phyloP scores from a whole-genome alignment of 176 grass and related monocot genomes.

The Juncus inflexus region DNA sequence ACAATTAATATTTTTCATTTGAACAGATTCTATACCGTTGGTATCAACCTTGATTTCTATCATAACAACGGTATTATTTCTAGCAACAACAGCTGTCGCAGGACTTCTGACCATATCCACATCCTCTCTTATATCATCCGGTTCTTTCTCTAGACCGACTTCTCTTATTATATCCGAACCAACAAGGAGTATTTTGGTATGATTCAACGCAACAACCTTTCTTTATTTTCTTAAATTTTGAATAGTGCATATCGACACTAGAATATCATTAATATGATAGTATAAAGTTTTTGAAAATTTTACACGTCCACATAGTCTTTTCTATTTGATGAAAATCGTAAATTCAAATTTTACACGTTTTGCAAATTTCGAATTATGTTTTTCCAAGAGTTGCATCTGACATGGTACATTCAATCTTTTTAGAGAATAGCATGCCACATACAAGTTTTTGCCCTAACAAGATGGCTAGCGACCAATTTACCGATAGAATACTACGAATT shows the following conservation, averaged over 20 bases:
- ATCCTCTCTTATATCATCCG: conserved; percentile 61
- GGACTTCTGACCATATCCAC: conserved; percentile 64
- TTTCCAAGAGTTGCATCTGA: neutral
- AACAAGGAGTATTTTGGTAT: conserved; percentile 78
- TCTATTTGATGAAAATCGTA: no score
- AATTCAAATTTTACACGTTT: neutral
- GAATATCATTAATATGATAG: no score
- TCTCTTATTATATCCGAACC: conserved; percentile 65
- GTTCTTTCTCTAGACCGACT: conserved; percentile 56
- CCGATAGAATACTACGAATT: conserved; percentile 94
- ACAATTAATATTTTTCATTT: neutral
- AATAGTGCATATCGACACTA: no score
- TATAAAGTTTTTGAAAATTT: no score
- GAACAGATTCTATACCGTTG: conserved; percentile 63
- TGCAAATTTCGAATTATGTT: conserved; percentile 5
- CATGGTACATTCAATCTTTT: conserved; percentile 11
- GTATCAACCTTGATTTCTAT: conserved; percentile 54
- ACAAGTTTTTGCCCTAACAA: conserved; percentile 78
- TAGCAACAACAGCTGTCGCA: conserved; percentile 38
- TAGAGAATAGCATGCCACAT: conserved; percentile 91
- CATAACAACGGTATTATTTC: conserved; percentile 40
- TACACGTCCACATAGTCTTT: no score
- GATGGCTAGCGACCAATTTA: conserved; percentile 68
- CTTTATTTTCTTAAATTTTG: conserved; percentile 4
- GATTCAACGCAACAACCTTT: neutral